Conservation (phyloP, 2,329 filamentous ascomycete species). For the Ploettnerulaceae sp. region DNA sequence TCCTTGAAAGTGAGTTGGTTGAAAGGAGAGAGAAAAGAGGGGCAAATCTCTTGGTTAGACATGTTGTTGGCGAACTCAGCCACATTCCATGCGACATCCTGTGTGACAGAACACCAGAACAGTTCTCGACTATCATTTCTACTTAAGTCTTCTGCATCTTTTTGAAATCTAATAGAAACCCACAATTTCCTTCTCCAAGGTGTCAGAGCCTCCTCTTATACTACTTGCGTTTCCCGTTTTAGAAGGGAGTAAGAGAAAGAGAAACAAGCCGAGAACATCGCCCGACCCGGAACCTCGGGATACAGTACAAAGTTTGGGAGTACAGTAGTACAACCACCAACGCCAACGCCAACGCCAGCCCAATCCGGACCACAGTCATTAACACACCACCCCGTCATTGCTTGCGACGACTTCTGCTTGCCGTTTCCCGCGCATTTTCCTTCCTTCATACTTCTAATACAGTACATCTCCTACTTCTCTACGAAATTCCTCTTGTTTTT, state of each 20-base stretch:
- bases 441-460: too few relatives aligned
- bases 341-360: neutral
- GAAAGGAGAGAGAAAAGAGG: neutral
- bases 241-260: neutral
- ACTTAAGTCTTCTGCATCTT: too few relatives aligned
- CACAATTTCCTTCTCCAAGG: too few relatives aligned
- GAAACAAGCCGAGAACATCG: neutral
- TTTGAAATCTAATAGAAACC: too few relatives aligned
- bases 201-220: too few relatives aligned
- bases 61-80: constrained; percentile 2
- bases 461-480: neutral
- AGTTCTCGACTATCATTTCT: too few relatives aligned
- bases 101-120: neutral
- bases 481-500: neutral
- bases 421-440: neutral
- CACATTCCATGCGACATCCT: constrained; percentile 8
- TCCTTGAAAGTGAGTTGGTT: neutral
- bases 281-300: constrained; percentile 1
- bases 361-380: neutral
- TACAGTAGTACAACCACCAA: too few relatives aligned
- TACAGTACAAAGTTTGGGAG: too few relatives aligned
- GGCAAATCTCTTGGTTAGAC: neutral
- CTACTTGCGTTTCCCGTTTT: too few relatives aligned
- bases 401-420: constrained; percentile 1
- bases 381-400: constrained; percentile 1